A percentile compares a stretch with the other conserved stretches of the same genome.
phyloP scores from a whole-genome alignment of 257 asterid genomes.

The Solanum verrucosum region DNA sequence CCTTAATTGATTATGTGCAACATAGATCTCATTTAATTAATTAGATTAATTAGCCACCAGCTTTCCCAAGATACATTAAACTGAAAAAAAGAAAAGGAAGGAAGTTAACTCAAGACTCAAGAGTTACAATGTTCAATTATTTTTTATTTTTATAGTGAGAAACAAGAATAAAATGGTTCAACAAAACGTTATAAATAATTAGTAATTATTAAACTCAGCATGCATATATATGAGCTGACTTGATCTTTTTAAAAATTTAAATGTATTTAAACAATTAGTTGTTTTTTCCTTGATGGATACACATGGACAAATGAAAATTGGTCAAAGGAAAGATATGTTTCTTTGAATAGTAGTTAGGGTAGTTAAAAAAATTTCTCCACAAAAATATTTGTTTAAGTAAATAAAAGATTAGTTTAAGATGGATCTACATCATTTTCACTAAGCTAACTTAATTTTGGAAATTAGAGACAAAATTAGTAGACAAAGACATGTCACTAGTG shows the following conservation, averaged over 20 bases:
- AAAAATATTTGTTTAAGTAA: not conserved
- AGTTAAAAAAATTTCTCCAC: not conserved
- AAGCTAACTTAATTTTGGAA: not conserved
- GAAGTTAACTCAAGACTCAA: not conserved
- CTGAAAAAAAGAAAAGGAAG: too few species aligned
- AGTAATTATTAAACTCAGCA: not conserved
- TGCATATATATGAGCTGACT: not conserved
- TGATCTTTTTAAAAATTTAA: too few species aligned
- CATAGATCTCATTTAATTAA: not conserved
- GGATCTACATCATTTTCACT: not conserved
- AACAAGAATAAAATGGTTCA: not conserved
- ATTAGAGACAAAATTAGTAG: not conserved
- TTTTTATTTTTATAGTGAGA: not conserved
- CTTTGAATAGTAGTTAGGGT: slow-evolving; percentile 8
- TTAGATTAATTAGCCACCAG: not conserved
- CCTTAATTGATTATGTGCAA: not conserved
- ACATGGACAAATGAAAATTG: not conserved
- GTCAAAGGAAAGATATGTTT: slow-evolving; percentile 6
- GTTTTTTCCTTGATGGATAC: not conserved
- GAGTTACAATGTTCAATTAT: not conserved
- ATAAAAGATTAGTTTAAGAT: not conserved
- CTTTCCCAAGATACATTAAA: not conserved
- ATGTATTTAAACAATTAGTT: not conserved
- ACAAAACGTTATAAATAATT: not conserved
- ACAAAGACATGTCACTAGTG: slow-evolving; percentile 4